Evolutionary conservation across 352 stramenopile genomes (phyloP).

Genomic region (Pythium biforme): DNA sequence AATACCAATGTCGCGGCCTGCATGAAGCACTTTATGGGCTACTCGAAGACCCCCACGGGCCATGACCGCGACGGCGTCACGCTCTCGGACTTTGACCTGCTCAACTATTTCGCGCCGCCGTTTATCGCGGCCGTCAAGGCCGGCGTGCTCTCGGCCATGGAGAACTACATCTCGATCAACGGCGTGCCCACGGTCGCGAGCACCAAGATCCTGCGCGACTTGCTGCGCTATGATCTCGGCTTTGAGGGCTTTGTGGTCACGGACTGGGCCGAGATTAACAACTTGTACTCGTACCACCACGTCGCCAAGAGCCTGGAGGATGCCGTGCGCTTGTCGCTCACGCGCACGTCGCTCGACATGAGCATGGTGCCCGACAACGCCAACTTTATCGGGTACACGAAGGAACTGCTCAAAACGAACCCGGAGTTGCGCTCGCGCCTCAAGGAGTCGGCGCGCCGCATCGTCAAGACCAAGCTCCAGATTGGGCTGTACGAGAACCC

Average conservation of each 20-base stretch:
- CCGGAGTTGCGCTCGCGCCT: slow-evolving; percentile 23
- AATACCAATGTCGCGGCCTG: slow-evolving; percentile 38
- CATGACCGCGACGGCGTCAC: slow-evolving; percentile 82
- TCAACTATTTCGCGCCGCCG: slow-evolving; percentile 83
- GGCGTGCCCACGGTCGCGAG: slow-evolving; percentile 89
- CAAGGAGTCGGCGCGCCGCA: slow-evolving; percentile 21
- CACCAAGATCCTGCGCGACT: slow-evolving; percentile 45
- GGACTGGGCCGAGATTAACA: slow-evolving; percentile 81
- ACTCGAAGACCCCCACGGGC: slow-evolving; percentile 79
- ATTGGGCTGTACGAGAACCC: slow-evolving; percentile 28
- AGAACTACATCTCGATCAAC: slow-evolving; percentile 93
- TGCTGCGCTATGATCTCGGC: slow-evolving; percentile 51
- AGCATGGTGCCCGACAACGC: slow-evolving; percentile 58
- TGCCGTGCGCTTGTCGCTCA: slow-evolving; percentile 47
- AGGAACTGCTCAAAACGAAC: slow-evolving; percentile 27
- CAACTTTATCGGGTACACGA: slow-evolving; percentile 32
- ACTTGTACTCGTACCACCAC: slow-evolving; percentile 60
- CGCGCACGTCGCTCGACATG: slow-evolving; percentile 77
- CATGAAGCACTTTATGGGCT: slow-evolving; percentile 90
- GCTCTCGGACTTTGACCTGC: slow-evolving; percentile 71
- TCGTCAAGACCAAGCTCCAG: slow-evolving; percentile 30
- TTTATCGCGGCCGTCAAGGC: slow-evolving; percentile 83
- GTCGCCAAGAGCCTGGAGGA: slow-evolving; percentile 35
- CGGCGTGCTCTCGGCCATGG: slow-evolving; percentile 89
- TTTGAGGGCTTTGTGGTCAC: slow-evolving; percentile 81